Evolutionary conservation across 371 early-diverging fungal species (phyloP), one percentile per base, ranked within the genome.

Genomic region (Mucor velutinosus): DNA sequence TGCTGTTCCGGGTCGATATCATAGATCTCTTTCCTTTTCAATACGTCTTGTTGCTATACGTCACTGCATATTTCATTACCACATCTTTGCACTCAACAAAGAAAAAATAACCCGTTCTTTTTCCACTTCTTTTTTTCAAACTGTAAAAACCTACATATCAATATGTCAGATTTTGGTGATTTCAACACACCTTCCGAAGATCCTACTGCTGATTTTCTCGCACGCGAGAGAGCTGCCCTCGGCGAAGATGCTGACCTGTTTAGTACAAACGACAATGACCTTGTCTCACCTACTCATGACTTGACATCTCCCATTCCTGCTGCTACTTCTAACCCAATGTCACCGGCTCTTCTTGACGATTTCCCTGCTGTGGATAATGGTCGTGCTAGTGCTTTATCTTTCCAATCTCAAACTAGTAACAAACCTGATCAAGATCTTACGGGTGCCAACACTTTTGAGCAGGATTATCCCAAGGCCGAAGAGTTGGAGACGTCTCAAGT

Each of bases 171-270:
- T 43, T 86, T 87, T 78, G 87, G 84, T 43, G 86, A 79, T 64
- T 87, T 87, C 67, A 76, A 76, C 66, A 67, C 83, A 61, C 66
- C 73, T 49, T 72, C 80, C 37, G 86, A 82, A 70, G 96, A 96
- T 74, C 94, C 94, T 49, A 91, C 90, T 35, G 93, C 93, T 61
- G 96, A 96, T 65, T 97, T 97, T 62, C 88, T 97, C 60, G 95
- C 96, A 17, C 90, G 94, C 62, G 97, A 97, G 82, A 92, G 91
- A 59, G 96, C 92, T 35, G 86, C 89, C 29, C 85, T 96, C 47
- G 95, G 95, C 51, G 88, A 88, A 45, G 93, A 92, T 74, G 92
- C 92, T 35, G 89, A 89, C 74, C 75, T 89, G 37, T 87, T 93
- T 60, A 78, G 35, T 21, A 8, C 35, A 35, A 63, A 79, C 25